Evolutionary conservation across 495 filamentous ascomycete genomes (phyloP), one percentile per base, ranked within the genome.

Genomic region (Tuber magnatum): DNA sequence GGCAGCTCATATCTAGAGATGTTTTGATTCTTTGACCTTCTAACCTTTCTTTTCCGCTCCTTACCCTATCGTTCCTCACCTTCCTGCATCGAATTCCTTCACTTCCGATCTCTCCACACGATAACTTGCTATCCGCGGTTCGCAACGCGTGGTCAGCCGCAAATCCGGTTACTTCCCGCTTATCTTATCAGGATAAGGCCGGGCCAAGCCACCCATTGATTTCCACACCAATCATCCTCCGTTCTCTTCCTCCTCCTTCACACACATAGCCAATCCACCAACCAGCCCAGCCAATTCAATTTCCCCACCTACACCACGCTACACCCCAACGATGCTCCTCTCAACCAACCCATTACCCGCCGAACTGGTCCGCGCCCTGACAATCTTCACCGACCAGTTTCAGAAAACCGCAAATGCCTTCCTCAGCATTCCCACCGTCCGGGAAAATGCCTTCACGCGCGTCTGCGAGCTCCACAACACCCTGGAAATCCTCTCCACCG

Each of bases 381-480:
- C 79, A 0, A 71, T 71, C n/a, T 81, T 80, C 48, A 73, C 75
- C 12, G 69, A 56, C 71, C 71, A 75, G 18, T 81, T 81, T 69
- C 65, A 78, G 12, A 48, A 69, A 32, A 81, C 80, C 2, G 72
- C 80, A 12, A 12, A 68, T 28, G 39, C 48, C 68, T 81, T 81
- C 69, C 79, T 75, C 39, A 32, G 48, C 6, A 79, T 77, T 35
- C 71, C 76, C 28, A 56, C 68, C 1, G 80, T 81, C 20, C 40
- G 69, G n/a, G 75, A 78, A 5, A 74, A 76, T 68, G 56, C 71
- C 14, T 81, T 81, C 70, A 74, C 72, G 24, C 80, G 80, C 40
- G 76, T 81, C 61, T 81, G 80, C 74, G 80, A 81, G 71, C 79
- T 81, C 56, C 74, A 79, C 65, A 81, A 71, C 73, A 81, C 80